Evolutionary conservation across 2,329 filamentous ascomycete species (phyloP).

Genomic region (Neurospora crassa): DNA sequence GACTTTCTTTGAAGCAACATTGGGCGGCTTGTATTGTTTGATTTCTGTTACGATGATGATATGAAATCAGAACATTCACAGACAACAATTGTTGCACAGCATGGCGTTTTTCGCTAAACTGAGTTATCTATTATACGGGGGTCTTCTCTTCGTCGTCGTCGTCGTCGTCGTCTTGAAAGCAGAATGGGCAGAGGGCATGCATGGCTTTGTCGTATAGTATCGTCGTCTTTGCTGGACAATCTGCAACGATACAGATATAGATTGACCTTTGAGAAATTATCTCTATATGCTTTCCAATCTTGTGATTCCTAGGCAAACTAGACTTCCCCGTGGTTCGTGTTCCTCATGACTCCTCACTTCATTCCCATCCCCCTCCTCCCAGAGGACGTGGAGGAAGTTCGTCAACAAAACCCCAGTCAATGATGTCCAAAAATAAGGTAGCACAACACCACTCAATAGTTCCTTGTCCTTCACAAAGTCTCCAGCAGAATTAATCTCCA

Average conservation of each 20-base stretch:
- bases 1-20: neutral
- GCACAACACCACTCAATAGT: conserved; percentile 89
- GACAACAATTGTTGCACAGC: neutral
- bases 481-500: conserved; percentile 70
- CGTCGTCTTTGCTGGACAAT: neutral
- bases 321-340: neutral
- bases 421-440: conserved; percentile 62
- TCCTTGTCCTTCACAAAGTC: conserved; percentile 99
- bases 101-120: neutral
- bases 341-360: neutral
- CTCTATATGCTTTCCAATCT: neutral
- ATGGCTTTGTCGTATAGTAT: neutral
- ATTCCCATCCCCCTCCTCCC: neutral
- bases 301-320: neutral
- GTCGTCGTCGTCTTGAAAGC: neutral
- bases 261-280: neutral
- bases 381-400: neutral
- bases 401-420: neutral
- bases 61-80: neutral
- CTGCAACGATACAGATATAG: neutral
- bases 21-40: neutral
- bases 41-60: neutral
- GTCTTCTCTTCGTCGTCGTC: neutral
- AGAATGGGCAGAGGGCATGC: neutral
- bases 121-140: neutral